Base-by-base conservation (phyloP, 2,329 filamentous ascomycete species). In the Neofusicoccum kwambonambiense region DNA sequence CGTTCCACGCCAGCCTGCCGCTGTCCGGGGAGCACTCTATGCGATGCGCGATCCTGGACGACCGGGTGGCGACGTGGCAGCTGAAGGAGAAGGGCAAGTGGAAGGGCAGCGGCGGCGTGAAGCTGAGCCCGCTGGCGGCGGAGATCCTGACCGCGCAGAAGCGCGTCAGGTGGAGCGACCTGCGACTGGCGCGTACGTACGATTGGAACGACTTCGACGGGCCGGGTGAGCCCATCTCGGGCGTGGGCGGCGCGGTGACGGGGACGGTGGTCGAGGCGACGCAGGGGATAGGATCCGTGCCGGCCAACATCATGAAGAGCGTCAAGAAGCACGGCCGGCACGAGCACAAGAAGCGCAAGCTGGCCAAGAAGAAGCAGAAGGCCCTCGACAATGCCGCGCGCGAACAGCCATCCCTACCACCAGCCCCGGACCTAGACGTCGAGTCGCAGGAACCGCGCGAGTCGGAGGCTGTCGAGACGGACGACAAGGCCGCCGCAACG, bases 131-230 rank as follows among this genome's bases (percentile, higher is more conserved):
- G 0, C 68, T 91, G 44, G 89, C 89, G 2, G 89, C 89, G 0
- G 85, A 90, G 31, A 78, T 90, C 1, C 77, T 90, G 1, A 85
- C 90, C 3, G 81, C 84, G 39, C 82, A 81, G 67, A 87, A 86
- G n/a, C 82, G 85, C 67, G 72, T 90, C 22, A 81, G 82, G 27
- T 91, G 88, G 85, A 85, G 83, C 64, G 84, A 87, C 65, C 75
- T 92, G 52, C 83, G 85, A 12, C 80, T 92, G 0, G 71, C 90
- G 8, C 81, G 90, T 8, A 88, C 90, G 70, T 86, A 84, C 58
- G 89, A 91, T 69, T 92, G 89, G 88, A 90, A 91, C 69, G 89
- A 92, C 70, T 92, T 91, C 70, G 88, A 90, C 68, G 90, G 90
- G 0, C 89, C 89, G 0, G 89, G 89, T 0, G 90, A 92, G 71